phyloP scores from a whole-genome alignment of 1,139 yeast species.

The Zhuliangozyma parablackwelliae region DNA sequence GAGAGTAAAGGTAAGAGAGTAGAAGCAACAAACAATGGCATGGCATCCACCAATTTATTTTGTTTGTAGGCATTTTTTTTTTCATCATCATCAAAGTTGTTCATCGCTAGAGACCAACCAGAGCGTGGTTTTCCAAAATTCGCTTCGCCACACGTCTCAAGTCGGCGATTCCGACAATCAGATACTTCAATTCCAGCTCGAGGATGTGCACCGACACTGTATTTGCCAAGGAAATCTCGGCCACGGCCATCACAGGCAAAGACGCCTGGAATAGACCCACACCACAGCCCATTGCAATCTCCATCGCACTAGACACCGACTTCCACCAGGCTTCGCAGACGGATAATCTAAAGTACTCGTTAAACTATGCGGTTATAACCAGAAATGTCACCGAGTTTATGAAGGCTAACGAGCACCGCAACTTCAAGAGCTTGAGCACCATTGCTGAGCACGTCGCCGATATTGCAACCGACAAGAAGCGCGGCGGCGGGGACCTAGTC shows the following conservation, averaged over 20 bases:
- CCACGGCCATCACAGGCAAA: conserved; percentile 64
- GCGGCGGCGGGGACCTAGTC: conserved; percentile 51
- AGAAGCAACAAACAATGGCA: no score
- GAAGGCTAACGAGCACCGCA: conserved; percentile 38
- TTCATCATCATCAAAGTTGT: no score
- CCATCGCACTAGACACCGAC: conserved; percentile 60
- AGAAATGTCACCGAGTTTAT: conserved; percentile 55
- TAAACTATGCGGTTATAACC: conserved; percentile 83
- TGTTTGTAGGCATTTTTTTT: no score
- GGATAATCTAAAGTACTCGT: conserved; percentile 75
- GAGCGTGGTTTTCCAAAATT: conserved; percentile 2
- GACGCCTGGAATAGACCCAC: conserved; percentile 74
- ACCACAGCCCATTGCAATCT: conserved; percentile 64
- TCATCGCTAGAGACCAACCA: no score
- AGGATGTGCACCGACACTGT: conserved; percentile 46
- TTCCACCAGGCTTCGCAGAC: conserved; percentile 66
- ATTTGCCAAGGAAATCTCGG: conserved; percentile 52
- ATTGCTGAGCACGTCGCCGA: conserved; percentile 54
- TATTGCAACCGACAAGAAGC: conserved; percentile 44
- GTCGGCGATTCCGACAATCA: conserved; percentile 19
- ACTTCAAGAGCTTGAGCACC: conserved; percentile 49
- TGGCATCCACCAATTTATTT: no score
- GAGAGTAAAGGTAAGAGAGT: background rate
- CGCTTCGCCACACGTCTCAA: conserved; percentile 5
- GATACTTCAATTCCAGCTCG: conserved; percentile 13